These are phyloP conservation scores for Chaetomium sp. DNA, from an alignment of 2,329 filamentous ascomycete genomes.

Conservation along the genomic window DNA sequence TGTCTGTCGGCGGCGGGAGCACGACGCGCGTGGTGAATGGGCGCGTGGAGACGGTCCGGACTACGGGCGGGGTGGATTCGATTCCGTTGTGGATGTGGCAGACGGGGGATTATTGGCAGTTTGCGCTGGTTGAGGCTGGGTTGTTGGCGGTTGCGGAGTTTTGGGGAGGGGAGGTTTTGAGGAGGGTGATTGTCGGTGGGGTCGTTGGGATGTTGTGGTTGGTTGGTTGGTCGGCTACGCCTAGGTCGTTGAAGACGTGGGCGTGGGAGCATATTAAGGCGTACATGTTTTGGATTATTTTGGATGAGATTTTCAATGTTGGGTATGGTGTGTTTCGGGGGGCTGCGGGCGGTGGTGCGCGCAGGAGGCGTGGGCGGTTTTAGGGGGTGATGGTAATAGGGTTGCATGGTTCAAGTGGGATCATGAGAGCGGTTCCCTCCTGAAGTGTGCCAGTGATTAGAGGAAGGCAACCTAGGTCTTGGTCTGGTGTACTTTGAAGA, in stretches of 20 bases:
- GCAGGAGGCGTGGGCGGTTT: background rate
- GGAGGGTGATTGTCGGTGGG: slow-evolving; percentile 3
- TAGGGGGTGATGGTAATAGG: too few relatives aligned
- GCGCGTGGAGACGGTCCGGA: background rate
- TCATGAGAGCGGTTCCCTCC: too few relatives aligned
- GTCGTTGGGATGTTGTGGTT: slow-evolving; percentile 10
- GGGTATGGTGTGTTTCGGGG: background rate
- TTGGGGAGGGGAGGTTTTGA: slow-evolving; percentile 5
- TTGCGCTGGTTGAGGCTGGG: slow-evolving; percentile 7
- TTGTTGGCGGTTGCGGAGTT: slow-evolving; percentile 12
- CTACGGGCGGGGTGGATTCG: background rate
- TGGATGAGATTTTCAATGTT: slow-evolving; percentile 14
- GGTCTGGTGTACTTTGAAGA: too few relatives aligned
- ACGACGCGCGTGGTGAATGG: slow-evolving; percentile 7
- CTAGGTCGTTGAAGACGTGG: slow-evolving; percentile 12
- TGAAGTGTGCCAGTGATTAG: too few relatives aligned
- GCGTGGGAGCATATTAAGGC: slow-evolving; percentile 17
- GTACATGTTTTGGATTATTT: slow-evolving; percentile 13
- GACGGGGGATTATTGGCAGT: slow-evolving; percentile 11
- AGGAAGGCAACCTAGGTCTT: too few relatives aligned
- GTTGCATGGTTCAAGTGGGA: too few relatives aligned
- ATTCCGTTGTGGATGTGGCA: slow-evolving; percentile 8
- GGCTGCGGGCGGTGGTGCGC: background rate
- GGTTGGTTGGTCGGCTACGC: slow-evolving; percentile 13
- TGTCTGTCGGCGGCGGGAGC: background rate